phyloP scores from a whole-genome alignment of 306 rosid genomes.

The Datisca glomerata region DNA sequence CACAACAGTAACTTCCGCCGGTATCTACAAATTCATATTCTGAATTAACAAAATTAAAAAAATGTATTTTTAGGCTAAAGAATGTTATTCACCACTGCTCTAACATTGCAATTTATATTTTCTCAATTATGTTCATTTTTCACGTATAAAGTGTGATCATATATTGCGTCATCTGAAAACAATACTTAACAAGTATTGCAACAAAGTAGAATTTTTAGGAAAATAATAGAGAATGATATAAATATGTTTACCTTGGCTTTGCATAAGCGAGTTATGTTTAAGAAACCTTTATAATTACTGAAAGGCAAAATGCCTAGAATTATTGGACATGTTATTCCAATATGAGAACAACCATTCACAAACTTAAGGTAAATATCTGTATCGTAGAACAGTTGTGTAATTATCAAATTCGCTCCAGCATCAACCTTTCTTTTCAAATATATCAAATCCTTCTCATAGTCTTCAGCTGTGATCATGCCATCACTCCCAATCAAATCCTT shows the following conservation, averaged over 20 bases:
- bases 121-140: too few species aligned
- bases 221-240: too few species aligned
- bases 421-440: slow-evolving; percentile 87
- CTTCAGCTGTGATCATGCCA: slow-evolving; percentile 56
- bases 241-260: slow-evolving; percentile 88
- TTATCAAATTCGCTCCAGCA: slow-evolving; percentile 74
- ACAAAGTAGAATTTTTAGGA: too few species aligned
- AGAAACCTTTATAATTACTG: slow-evolving; percentile 75
- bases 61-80: too few species aligned
- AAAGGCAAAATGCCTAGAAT: slow-evolving; percentile 91
- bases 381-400: slow-evolving; percentile 77
- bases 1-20: slow-evolving; percentile 54
- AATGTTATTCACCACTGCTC: too few species aligned
- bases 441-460: slow-evolving; percentile 54
- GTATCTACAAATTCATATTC: slow-evolving; percentile 68
- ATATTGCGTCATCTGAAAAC: too few species aligned
- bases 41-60: too few species aligned
- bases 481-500: slow-evolving; percentile 52
- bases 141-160: too few species aligned
- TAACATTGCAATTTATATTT: too few species aligned
- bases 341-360: slow-evolving; percentile 75
- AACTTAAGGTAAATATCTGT: slow-evolving; percentile 69
- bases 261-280: slow-evolving; percentile 89
- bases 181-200: too few species aligned
- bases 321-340: slow-evolving; percentile 75